These are phyloP conservation scores for Candida nitratophila DNA, from an alignment of 805 yeast genomes.

Conservation along the genomic window DNA sequence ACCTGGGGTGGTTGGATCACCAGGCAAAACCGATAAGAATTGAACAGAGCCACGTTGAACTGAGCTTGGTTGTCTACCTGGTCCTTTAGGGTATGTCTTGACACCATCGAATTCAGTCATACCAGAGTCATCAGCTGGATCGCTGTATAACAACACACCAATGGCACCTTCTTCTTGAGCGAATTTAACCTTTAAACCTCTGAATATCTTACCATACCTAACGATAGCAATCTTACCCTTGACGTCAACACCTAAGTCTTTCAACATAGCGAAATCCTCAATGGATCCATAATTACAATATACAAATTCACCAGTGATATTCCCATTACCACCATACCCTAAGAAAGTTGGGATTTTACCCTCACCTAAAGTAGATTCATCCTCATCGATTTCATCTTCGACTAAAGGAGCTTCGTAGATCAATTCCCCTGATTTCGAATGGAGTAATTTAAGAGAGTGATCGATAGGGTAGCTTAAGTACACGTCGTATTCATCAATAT, in stretches of 20 bases:
- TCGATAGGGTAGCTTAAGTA: slow-evolving; percentile 52
- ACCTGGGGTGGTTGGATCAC: slow-evolving; percentile 67
- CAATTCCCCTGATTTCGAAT: slow-evolving; percentile 11
- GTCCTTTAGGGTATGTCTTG: slow-evolving; percentile 57
- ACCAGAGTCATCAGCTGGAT: slow-evolving; percentile 51
- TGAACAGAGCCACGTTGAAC: slow-evolving; percentile 66
- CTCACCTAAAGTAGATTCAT: slow-evolving; percentile 33
- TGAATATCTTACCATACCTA: slow-evolving; percentile 50
- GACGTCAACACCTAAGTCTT: slow-evolving; percentile 35
- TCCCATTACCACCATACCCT: slow-evolving; percentile 62
- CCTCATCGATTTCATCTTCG: slow-evolving; percentile 36
- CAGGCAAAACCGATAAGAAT: slow-evolving; percentile 48
- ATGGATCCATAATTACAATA: slow-evolving; percentile 57
- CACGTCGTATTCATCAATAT: slow-evolving; percentile 44
- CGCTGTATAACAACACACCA: slow-evolving; percentile 56
- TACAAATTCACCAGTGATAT: slow-evolving; percentile 50
- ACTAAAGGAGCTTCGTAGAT: slow-evolving; percentile 41
- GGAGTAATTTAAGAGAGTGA: slow-evolving; percentile 36
- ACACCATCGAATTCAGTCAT: slow-evolving; percentile 44
- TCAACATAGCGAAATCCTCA: slow-evolving; percentile 43
- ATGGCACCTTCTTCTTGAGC: slow-evolving; percentile 60
- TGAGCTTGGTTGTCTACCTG: slow-evolving; percentile 60
- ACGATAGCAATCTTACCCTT: slow-evolving; percentile 49
- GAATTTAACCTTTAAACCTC: slow-evolving; percentile 64
- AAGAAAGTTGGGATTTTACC: slow-evolving; percentile 58